Evolutionary conservation across 805 yeast species (phyloP), one percentile per base, ranked within the genome.

Genomic region (Candida tammaniensis): DNA sequence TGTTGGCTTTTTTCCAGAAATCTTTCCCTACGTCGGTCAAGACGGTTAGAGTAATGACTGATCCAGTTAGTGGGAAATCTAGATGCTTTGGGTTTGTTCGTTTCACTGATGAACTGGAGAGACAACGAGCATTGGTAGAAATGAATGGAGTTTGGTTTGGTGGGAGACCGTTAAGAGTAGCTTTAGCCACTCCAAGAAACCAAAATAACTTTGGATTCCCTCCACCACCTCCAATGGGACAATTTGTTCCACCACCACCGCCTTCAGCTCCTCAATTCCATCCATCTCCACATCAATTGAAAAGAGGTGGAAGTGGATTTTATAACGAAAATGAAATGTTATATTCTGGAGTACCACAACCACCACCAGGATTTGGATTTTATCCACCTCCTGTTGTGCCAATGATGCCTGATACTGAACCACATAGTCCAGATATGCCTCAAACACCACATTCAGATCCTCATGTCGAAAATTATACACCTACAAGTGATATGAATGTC

Each of bases 41-140:
- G 47, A 83, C 93, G 2, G 93, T 84, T 5, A 64, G 93, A 40
- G 91, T 84, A 8, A 84, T 84, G 91, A 83, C 93, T 0, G 91
- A 84, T 52, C 93, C 93, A 2, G 73, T 84, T 5, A 73, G 83
- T 10, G 89, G 89, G 0, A 74, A 81, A 18, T 80, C 87, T 2
- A 66, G 91, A 44, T 82, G 93, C 49, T 83, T 83, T 59, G 93
- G 93, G 0, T 84, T 84, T 58, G 88, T 84, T 17, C 64, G 94
- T 42, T 84, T 84, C 52, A 74, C 82, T 15, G 77, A 76, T 45
- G 87, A 82, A 43, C 71, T 63, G 25, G 91, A 83, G 48, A 70
- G 91, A 47, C 73, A 74, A 36, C 55, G 78, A 23, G 91, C 93
- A 0, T 63, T 83, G 25, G 60, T 67, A 17, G 86, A 82, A 47